phyloP scores from a whole-genome alignment of 2,329 filamentous ascomycete species.

The Fusarium sulawesiense region DNA sequence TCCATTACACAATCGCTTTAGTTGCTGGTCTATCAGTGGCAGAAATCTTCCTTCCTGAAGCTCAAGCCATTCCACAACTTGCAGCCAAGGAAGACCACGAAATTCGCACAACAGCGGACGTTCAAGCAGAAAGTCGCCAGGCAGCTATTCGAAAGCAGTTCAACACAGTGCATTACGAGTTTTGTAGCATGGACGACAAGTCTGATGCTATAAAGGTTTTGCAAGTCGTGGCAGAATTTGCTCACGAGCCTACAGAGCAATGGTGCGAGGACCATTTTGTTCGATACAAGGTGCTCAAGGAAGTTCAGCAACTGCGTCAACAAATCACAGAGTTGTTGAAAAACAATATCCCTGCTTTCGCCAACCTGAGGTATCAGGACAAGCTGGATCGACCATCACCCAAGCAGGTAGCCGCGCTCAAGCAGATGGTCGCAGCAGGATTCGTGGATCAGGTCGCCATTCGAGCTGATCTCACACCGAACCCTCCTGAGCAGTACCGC shows the following conservation, averaged over 20 bases:
- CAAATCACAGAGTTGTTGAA: constrained; percentile 87
- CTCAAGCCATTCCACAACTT: constrained; percentile 74
- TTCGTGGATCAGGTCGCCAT: constrained; percentile 97
- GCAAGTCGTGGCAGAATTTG: constrained; percentile 88
- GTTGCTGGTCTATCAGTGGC: constrained; percentile 90
- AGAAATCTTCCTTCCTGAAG: constrained; percentile 87
- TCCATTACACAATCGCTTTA: constrained; percentile 87
- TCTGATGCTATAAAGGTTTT: constrained; percentile 92
- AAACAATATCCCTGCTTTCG: constrained; percentile 76
- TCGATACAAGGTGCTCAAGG: constrained; percentile 85
- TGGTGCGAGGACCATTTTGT: constrained; percentile 90
- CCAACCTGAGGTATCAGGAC: constrained; percentile 65
- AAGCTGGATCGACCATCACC: constrained; percentile 69
- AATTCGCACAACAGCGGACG: constrained; percentile 72
- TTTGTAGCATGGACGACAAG: constrained; percentile 82
- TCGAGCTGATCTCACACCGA: constrained; percentile 85
- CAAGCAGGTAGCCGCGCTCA: constrained; percentile 81
- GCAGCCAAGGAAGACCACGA: constrained; percentile 60
- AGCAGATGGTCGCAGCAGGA: constrained; percentile 90
- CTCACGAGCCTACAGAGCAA: constrained; percentile 74
- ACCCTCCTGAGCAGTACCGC: constrained; percentile 72
- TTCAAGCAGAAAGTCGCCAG: constrained; percentile 76
- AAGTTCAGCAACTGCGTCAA: constrained; percentile 82
- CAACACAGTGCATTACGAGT: constrained; percentile 80
- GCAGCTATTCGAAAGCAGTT: constrained; percentile 70